Conservation (phyloP, 495 filamentous ascomycete genomes). For the Cercophora newfieldiana region DNA sequence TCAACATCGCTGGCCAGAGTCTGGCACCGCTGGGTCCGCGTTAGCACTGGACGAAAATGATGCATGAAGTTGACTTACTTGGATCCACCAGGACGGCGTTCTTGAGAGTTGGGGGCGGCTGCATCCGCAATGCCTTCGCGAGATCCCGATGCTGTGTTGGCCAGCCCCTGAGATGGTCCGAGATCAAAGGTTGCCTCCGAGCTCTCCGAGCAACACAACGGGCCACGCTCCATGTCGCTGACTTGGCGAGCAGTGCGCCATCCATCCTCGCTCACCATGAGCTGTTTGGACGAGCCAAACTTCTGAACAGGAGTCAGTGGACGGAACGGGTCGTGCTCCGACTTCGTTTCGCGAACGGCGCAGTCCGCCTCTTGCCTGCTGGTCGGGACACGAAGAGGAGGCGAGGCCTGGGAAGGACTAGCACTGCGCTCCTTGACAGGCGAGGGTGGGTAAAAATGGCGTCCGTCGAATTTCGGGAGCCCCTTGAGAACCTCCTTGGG, state of each 20-base stretch:
- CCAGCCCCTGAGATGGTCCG: background rate
- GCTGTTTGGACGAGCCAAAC: slow-evolving; percentile 22
- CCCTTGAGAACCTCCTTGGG: slow-evolving; percentile 42
- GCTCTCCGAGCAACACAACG: slow-evolving; percentile 23
- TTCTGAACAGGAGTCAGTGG: slow-evolving; percentile 30
- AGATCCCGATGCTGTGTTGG: background rate
- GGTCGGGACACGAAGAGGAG: slow-evolving; percentile 10
- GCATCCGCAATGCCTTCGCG: slow-evolving; percentile 25
- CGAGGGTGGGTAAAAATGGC: slow-evolving; percentile 57
- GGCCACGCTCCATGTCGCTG: slow-evolving; percentile 26
- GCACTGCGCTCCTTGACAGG: slow-evolving; percentile 38
- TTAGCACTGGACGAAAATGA: slow-evolving; percentile 4
- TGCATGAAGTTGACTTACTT: slow-evolving; percentile 22
- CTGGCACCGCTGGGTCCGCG: slow-evolving; percentile 25
- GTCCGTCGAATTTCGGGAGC: slow-evolving; percentile 57
- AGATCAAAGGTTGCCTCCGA: background rate
- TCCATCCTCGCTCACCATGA: slow-evolving; percentile 25
- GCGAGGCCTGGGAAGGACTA: background rate
- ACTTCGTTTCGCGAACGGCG: slow-evolving; percentile 26
- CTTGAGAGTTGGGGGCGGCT: slow-evolving; percentile 18
- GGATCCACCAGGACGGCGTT: slow-evolving; percentile 28
- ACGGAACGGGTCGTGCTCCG: slow-evolving; percentile 42
- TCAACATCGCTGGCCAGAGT: slow-evolving; percentile 46
- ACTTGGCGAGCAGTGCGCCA: slow-evolving; percentile 15
- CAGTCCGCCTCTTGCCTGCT: slow-evolving; percentile 18